Evolutionary conservation across 2,329 filamentous ascomycete genomes (phyloP).

Genomic region (Leptographium procerum): DNA sequence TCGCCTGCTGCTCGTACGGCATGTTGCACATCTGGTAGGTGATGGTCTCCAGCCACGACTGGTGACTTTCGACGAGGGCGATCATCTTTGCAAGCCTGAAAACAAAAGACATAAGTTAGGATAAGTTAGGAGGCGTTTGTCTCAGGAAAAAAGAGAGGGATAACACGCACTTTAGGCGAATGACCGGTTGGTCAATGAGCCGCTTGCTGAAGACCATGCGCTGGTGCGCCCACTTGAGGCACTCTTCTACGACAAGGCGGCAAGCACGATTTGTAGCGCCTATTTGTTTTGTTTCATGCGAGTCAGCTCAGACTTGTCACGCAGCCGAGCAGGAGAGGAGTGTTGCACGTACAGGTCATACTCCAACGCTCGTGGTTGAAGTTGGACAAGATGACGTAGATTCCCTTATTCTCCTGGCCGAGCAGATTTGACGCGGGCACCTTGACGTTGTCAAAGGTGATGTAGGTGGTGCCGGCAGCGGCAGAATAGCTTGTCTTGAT

Average conservation of each 20-base stretch:
- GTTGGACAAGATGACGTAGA: slow-evolving; percentile 72
- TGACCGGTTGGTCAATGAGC: slow-evolving; percentile 72
- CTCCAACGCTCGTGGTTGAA: slow-evolving; percentile 82
- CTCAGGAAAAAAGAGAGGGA: not conserved
- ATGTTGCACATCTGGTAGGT: slow-evolving; percentile 85
- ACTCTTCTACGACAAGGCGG: slow-evolving; percentile 67
- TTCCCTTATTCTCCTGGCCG: slow-evolving; percentile 76
- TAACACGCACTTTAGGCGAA: slow-evolving; percentile 65
- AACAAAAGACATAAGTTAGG: too few relatives aligned
- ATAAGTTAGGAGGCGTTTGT: slow-evolving; percentile 38
- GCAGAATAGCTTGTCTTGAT: slow-evolving; percentile 78
- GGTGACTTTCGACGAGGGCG: slow-evolving; percentile 66
- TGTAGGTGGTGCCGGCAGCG: slow-evolving; percentile 64
- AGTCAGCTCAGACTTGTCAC: not conserved
- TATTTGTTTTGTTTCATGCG: slow-evolving; percentile 6
- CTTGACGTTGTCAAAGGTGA: slow-evolving; percentile 80
- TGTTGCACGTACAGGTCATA: slow-evolving; percentile 47
- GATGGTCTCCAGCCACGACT: slow-evolving; percentile 74
- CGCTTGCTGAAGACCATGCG: slow-evolving; percentile 74
- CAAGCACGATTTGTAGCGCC: slow-evolving; percentile 51
- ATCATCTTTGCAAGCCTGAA: slow-evolving; percentile 81
- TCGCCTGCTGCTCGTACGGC: slow-evolving; percentile 65
- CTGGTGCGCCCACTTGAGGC: slow-evolving; percentile 80
- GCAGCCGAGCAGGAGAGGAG: not conserved
- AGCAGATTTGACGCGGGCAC: slow-evolving; percentile 69